A percentile compares a stretch with the other conserved stretches of the same genome.
Conservation (phyloP, 108 stramenopile species). For the Cyclotella baltica region DNA sequence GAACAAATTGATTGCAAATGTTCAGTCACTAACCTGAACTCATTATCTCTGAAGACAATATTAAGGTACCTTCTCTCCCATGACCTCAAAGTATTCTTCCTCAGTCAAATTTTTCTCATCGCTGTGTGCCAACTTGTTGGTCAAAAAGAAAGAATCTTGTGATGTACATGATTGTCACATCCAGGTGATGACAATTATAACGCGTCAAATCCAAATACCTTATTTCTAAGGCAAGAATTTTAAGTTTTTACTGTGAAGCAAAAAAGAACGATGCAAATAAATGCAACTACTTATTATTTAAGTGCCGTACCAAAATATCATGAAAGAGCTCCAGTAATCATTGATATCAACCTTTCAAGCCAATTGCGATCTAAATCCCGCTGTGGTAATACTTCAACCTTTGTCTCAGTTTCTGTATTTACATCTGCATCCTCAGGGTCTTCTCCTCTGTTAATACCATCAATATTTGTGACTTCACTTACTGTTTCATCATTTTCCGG, state of each 20-base stretch:
- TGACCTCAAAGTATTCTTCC: too few species aligned
- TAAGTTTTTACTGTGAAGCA: neutral
- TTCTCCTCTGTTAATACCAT: neutral
- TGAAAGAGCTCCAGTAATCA: slow-evolving; percentile 6
- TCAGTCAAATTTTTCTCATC: too few species aligned
- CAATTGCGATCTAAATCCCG: slow-evolving; percentile 28
- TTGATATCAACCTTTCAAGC: slow-evolving; percentile 35
- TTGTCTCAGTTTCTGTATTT: neutral
- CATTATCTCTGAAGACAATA: too few species aligned
- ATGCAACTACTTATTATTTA: neutral
- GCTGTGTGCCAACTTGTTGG: too few species aligned
- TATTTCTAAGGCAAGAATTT: too few species aligned
- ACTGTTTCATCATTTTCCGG: neutral
- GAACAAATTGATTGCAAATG: too few species aligned
- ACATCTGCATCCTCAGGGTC: neutral
- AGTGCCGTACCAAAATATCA: neutral
- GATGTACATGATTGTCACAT: too few species aligned
- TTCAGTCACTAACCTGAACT: too few species aligned
- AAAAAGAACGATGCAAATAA: neutral
- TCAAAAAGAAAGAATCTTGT: too few species aligned
- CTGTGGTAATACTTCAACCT: neutral
- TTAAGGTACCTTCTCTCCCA: too few species aligned
- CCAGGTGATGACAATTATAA: too few species aligned
- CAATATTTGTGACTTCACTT: neutral
- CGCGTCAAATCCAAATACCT: too few species aligned